phyloP scores from a whole-genome alignment of 768 basidiomycete species.

The Lactarius sp. region DNA sequence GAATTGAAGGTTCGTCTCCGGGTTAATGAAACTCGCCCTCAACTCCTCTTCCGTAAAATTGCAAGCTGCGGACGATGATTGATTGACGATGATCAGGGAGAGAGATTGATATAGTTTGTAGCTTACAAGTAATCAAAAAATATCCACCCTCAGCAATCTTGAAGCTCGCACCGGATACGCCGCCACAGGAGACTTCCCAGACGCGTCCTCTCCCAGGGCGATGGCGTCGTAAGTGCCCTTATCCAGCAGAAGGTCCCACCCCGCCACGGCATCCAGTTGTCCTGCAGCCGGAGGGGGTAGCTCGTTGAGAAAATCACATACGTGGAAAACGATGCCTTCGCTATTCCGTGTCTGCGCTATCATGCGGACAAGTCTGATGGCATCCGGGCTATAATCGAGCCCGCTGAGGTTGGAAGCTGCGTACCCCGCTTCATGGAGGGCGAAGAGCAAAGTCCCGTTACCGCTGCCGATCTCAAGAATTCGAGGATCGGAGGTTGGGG shows the following conservation, averaged over 20 bases:
- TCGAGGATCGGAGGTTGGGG: constrained; percentile 42
- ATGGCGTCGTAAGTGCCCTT: constrained; percentile 92
- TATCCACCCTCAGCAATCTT: constrained; percentile 54
- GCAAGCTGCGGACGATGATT: constrained; percentile 42
- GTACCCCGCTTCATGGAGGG: constrained; percentile 65
- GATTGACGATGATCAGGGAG: not conserved
- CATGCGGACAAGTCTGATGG: constrained; percentile 55
- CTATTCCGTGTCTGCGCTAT: constrained; percentile 47
- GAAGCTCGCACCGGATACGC: constrained; percentile 56
- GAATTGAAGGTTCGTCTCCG: constrained; percentile 49
- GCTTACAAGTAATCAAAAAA: constrained; percentile 79
- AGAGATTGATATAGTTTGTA: not conserved
- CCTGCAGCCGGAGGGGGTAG: constrained; percentile 38
- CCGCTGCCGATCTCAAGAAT: constrained; percentile 78
- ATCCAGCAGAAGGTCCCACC: constrained; percentile 75
- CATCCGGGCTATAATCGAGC: constrained; percentile 73
- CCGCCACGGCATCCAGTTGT: constrained; percentile 26
- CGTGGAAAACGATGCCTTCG: constrained; percentile 47
- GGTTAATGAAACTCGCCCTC: constrained; percentile 44
- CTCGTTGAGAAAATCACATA: constrained; percentile 61
- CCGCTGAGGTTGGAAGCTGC: constrained; percentile 48
- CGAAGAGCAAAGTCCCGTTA: constrained; percentile 72
- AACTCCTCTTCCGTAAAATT: constrained; percentile 83
- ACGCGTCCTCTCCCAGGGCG: constrained; percentile 55
- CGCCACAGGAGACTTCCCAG: constrained; percentile 49